Percentiles rank a stretch among this genome's conserved stretches.
These are phyloP conservation scores for Scenedesmus sp. DNA, from an alignment of 163 green algal species.

Conservation along the genomic window DNA sequence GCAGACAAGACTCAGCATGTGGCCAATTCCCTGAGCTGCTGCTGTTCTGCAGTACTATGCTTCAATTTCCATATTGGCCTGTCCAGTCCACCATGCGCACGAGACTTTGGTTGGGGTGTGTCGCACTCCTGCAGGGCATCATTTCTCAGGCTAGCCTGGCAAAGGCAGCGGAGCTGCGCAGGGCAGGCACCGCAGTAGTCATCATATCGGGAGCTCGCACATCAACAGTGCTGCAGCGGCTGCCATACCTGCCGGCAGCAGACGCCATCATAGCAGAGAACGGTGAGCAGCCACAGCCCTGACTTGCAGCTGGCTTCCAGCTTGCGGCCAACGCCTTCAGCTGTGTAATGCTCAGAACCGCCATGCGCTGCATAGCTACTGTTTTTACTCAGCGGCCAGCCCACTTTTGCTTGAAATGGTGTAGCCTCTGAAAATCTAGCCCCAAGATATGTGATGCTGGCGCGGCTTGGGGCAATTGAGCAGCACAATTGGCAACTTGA, in stretches of 20 bases:
- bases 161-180: constrained; percentile 22
- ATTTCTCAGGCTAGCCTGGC: constrained; percentile 46
- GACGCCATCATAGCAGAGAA: constrained; percentile 90
- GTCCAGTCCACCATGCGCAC: no score
- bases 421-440: no score
- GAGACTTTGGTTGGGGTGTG: not conserved
- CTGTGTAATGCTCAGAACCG: no score
- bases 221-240: constrained; percentile 83
- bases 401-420: no score
- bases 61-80: no score
- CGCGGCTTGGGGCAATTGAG: no score
- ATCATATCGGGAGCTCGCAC: constrained; percentile 76
- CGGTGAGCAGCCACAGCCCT: constrained; percentile 55
- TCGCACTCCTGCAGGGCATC: constrained; percentile 24
- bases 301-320: no score
- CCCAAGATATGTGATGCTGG: no score
- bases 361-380: no score
- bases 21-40: not conserved
- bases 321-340: no score
- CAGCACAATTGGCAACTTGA: no score
- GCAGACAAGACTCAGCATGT: not conserved
- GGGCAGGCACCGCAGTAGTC: not conserved
- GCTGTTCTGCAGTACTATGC: not conserved
- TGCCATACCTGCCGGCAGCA: constrained; percentile 85
- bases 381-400: no score